Evolutionary conservation across 1,139 yeast genomes (phyloP), one percentile per base, ranked within the genome.

Genomic region (Yamadazyma siamensis): DNA sequence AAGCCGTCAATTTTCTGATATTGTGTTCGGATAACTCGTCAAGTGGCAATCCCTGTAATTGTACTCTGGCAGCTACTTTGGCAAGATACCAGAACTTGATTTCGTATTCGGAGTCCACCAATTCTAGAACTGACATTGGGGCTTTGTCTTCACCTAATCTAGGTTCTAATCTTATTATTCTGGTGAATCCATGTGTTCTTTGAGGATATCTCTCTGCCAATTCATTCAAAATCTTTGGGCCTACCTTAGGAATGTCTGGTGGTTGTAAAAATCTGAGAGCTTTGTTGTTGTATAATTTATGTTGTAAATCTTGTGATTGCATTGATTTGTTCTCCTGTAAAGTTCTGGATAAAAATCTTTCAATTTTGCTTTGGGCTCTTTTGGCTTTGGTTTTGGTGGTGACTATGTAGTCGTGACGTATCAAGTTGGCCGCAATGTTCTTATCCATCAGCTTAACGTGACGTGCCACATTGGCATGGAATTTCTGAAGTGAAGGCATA

Each of bases 91-190:
- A 84, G 44, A 79, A 74, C 47, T 81, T 77, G 65, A 85, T 72
- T 51, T 87, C 95, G 44, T 77, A 73, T 18, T 75, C 75, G 0
- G 72, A 61, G 45, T 85, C 96, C 2, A 91, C 95, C 32, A 94
- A 66, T 57, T 94, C 98, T 34, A 94, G 55, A 11, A 91, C 80
- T 2, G 94, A 80, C 71, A 85, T 91, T 14, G 94, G 91, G 0
- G 97, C 96, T 42, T 81, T 83, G 54, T 94, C 98, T 44, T 91
- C 94, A 7, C 73, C 73, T 32, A 82, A 59, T 46, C 98, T 71
- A 19, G 94, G 88, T 56, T 91, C 97, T 41, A 94, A 65, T 47
- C 77, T 80, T 44, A 89, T 63, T 36, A 89, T 77, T 43, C 98
- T 75, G 10, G 97, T 88, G 62, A 81, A 91, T 2, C 97, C 97